These are phyloP conservation scores for Grosmannia clavigera DNA, from an alignment of 2,329 filamentous ascomycete genomes.

Conservation along the genomic window DNA sequence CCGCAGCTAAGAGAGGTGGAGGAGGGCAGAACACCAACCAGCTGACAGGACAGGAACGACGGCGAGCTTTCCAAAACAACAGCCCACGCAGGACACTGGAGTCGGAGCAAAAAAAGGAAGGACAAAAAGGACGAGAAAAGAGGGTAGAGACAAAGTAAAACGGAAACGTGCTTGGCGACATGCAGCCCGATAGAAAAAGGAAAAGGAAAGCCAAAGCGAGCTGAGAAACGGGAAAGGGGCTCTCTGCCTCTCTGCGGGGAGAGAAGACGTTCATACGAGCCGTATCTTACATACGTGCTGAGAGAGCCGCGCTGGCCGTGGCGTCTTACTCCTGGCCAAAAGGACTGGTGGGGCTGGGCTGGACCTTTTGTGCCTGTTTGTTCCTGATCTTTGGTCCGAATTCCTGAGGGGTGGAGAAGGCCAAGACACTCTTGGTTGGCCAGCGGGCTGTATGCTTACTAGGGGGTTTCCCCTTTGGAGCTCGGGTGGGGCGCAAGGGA, in stretches of 20 bases:
- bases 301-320: background rate
- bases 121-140: background rate
- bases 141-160: background rate
- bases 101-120: background rate
- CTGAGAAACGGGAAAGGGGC: background rate
- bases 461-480: background rate
- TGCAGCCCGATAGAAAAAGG: background rate
- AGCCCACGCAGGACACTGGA: background rate
- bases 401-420: background rate
- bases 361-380: background rate
- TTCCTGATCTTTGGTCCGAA: background rate
- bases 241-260: background rate
- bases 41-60: background rate
- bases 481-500: background rate
- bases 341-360: background rate
- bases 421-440: background rate
- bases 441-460: background rate
- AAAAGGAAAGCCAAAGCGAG: background rate
- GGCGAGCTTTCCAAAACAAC: background rate
- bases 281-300: background rate
- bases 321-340: background rate
- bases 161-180: background rate
- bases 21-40: background rate
- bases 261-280: background rate
- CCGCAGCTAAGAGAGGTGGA: background rate